These are phyloP conservation scores for Keithomyces neogunnii DNA, from an alignment of 2,329 filamentous ascomycete species.

Conservation along the genomic window DNA sequence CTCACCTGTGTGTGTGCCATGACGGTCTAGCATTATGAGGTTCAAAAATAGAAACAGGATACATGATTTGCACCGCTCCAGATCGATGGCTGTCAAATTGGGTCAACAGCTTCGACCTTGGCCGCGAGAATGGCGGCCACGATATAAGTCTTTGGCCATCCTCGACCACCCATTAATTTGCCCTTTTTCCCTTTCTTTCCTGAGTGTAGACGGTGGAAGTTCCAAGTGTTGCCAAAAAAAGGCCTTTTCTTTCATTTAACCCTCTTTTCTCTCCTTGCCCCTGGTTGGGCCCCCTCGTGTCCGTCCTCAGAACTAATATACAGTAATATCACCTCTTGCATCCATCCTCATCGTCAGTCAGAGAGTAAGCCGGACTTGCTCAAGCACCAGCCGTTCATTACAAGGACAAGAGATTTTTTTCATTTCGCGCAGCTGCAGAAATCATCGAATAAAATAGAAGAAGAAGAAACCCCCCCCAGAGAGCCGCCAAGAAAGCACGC, in stretches of 20 bases:
- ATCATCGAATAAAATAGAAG: not conserved
- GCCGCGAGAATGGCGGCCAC: constrained; percentile 35
- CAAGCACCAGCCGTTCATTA: constrained; percentile 30
- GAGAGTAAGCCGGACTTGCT: constrained; percentile 53
- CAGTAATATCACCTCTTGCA: constrained; percentile 14
- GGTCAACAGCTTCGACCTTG: constrained; percentile 15
- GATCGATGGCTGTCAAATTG: constrained; percentile 13
- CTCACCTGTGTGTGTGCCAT: constrained; percentile 14
- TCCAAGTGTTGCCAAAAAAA: constrained; percentile 41
- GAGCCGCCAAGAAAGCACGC: not conserved
- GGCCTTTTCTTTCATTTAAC: constrained; percentile 30
- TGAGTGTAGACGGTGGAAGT: constrained; percentile 31
- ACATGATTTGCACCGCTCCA: constrained; percentile 1
- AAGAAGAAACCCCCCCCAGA: not conserved
- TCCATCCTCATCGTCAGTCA: constrained; percentile 25
- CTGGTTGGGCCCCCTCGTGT: constrained; percentile 19
- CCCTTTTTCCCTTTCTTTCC: constrained; percentile 24
- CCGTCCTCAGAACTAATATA: constrained; percentile 9
- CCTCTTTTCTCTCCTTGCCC: constrained; percentile 22
- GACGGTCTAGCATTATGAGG: constrained; percentile 16
- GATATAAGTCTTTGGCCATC: constrained; percentile 51
- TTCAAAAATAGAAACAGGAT: constrained; percentile 31
- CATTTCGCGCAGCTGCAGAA: not conserved
- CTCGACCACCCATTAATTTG: constrained; percentile 30
- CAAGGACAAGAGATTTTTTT: not conserved